Conservation (phyloP, 1,139 yeast genomes). For the Pichia cactophila region DNA sequence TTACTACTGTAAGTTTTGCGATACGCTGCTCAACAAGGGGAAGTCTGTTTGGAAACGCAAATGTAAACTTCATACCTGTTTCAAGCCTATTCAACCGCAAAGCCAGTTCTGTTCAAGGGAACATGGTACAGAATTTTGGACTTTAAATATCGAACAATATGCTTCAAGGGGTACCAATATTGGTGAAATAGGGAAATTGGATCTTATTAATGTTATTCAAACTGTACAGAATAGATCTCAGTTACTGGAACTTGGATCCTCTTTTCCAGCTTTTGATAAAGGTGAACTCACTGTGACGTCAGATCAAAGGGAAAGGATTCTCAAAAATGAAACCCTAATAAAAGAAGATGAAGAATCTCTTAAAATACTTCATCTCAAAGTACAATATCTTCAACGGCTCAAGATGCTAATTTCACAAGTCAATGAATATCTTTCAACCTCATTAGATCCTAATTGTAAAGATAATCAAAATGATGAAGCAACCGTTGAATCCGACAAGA, state of each 20-base stretch:
- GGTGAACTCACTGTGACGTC: conserved; percentile 18
- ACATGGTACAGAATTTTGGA: conserved; percentile 60
- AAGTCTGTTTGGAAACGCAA: conserved; percentile 64
- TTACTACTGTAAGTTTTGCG: conserved; percentile 73
- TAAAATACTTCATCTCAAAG: conserved; percentile 12
- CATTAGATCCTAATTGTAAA: conserved; percentile 2
- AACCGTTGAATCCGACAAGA: conserved; percentile 1
- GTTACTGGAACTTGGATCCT: conserved; percentile 29
- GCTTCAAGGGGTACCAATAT: neutral
- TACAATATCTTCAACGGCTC: conserved; percentile 26
- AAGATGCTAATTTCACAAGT: conserved; percentile 34
- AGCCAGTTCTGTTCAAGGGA: conserved; percentile 72
- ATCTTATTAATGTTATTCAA: conserved; percentile 19
- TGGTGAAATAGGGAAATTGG: conserved; percentile 14
- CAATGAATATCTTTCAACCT: conserved; percentile 30
- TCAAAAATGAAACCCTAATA: conserved; percentile 7
- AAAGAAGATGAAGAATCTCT: conserved; percentile 5
- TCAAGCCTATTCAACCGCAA: conserved; percentile 42
- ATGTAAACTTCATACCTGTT: conserved; percentile 59
- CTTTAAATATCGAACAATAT: conserved; percentile 8
- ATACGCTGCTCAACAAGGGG: conserved; percentile 37
- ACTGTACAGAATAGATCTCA: conserved; percentile 22
- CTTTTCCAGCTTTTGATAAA: conserved; percentile 26
- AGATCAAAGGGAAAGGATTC: conserved; percentile 23
- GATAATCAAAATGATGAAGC: conserved; percentile 21